These are phyloP conservation scores for Ophiostoma sp. DNA, from an alignment of 2,329 filamentous ascomycete species.

Conservation along the genomic window DNA sequence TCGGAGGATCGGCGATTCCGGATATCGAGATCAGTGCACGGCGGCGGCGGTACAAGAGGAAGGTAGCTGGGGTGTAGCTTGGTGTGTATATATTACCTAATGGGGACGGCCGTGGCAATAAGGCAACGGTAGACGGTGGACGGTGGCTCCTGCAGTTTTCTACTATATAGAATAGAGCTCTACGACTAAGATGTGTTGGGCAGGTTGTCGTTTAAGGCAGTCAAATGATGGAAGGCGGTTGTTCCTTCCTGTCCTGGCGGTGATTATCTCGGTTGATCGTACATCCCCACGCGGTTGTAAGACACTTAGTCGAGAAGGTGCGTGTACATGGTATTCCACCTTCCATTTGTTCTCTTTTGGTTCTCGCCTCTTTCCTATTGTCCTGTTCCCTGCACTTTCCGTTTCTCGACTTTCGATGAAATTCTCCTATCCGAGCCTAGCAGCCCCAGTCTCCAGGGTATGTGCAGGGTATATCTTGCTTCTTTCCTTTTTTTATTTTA, in stretches of 20 bases:
- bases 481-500: too few species aligned
- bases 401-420: neutral
- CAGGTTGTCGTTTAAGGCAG: neutral
- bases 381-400: too few species aligned
- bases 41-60: neutral
- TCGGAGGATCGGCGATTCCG: neutral
- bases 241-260: constrained; percentile 3
- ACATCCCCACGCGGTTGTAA: neutral
- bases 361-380: neutral
- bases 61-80: neutral
- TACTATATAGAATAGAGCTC: neutral
- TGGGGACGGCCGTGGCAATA: neutral
- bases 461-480: neutral
- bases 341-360: neutral
- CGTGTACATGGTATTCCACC: neutral
- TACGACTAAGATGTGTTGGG: neutral
- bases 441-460: neutral
- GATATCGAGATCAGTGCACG: neutral
- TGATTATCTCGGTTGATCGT: neutral
- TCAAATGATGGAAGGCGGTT: neutral
- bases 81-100: neutral
- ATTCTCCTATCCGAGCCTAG: neutral
- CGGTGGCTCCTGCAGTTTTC: neutral
- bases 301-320: neutral
- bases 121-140: neutral